Conservation (phyloP, 305 asterid genomes). For the Caryopteris hybrid region DNA sequence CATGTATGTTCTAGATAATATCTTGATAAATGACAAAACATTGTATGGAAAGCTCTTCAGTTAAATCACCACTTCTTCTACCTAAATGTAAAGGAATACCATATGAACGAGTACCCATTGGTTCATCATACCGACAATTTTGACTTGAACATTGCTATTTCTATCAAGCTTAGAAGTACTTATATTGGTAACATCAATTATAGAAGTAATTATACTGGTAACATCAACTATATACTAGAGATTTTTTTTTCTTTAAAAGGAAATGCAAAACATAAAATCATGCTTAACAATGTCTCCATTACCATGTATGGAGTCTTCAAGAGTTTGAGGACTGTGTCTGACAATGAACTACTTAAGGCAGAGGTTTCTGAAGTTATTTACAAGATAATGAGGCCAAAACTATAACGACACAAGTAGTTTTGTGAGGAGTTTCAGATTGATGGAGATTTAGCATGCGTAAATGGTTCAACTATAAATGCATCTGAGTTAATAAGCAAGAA, state of each 20-base stretch:
- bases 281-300: conserved; percentile 65
- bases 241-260: conserved; percentile 80
- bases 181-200: too few relatives aligned
- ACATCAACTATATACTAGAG: conserved; percentile 63
- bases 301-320: conserved; percentile 72
- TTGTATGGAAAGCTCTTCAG: conserved; percentile 75
- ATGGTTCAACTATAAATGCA: conserved; percentile 16
- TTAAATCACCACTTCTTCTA: conserved; percentile 65
- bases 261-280: conserved; percentile 56
- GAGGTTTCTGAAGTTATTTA: conserved; percentile 28
- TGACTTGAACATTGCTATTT: conserved; percentile 71
- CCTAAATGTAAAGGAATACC: conserved; percentile 71
- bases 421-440: conserved; percentile 28
- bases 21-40: conserved; percentile 77
- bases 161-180: conserved; percentile 64
- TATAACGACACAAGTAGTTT: conserved; percentile 22
- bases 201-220: too few relatives aligned
- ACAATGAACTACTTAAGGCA: conserved; percentile 39
- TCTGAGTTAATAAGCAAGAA: conserved; percentile 27
- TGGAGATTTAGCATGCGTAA: conserved; percentile 20
- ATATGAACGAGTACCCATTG: conserved; percentile 72
- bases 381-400: conserved; percentile 21
- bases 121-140: conserved; percentile 82
- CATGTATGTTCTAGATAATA: conserved; percentile 59
- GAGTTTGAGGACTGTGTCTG: conserved; percentile 74